These are phyloP conservation scores for Beauveria rudraprayagi DNA, from an alignment of 2,329 filamentous ascomycete genomes.

Conservation along the genomic window DNA sequence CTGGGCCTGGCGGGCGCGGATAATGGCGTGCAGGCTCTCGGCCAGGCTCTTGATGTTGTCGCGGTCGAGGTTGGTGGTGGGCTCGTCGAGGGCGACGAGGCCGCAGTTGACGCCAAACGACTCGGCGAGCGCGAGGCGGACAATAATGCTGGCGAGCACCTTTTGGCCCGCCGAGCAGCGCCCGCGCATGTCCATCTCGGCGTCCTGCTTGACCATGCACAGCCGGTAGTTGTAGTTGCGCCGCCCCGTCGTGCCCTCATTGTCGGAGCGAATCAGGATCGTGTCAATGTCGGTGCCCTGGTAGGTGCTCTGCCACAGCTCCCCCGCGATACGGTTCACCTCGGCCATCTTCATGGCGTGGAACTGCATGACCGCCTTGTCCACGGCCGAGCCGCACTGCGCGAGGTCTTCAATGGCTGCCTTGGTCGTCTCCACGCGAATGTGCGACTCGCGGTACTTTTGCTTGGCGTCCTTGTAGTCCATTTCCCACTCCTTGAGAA, in stretches of 20 bases:
- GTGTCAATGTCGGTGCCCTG: conserved; percentile 96
- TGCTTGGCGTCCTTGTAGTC: conserved; percentile 77
- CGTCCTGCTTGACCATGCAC: conserved; percentile 94
- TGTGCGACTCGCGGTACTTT: conserved; percentile 79
- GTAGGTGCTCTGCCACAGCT: conserved; percentile 96
- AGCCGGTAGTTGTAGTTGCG: conserved; percentile 95
- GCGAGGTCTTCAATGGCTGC: conserved; percentile 86
- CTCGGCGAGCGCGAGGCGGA: conserved; percentile 89
- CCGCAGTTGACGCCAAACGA: conserved; percentile 96
- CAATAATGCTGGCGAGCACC: conserved; percentile 93
- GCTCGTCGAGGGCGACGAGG: conserved; percentile 92
- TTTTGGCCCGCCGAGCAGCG: conserved; percentile 95
- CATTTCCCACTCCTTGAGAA: conserved; percentile 72
- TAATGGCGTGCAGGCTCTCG: conserved; percentile 77
- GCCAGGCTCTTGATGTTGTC: conserved; percentile 93
- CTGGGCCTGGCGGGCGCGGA: conserved; percentile 73
- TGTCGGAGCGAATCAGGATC: conserved; percentile 89
- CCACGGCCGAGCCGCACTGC: conserved; percentile 74
- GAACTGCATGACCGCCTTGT: conserved; percentile 96
- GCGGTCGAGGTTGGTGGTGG: conserved; percentile 90
- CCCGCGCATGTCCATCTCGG: conserved; percentile 98
- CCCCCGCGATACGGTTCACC: conserved; percentile 88
- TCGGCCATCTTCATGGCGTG: conserved; percentile 97
- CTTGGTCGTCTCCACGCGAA: conserved; percentile 85
- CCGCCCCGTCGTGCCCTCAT: conserved; percentile 64